Base-by-base conservation (phyloP, 192 early-diverging fungal genomes). In the Coemansia sp. region DNA sequence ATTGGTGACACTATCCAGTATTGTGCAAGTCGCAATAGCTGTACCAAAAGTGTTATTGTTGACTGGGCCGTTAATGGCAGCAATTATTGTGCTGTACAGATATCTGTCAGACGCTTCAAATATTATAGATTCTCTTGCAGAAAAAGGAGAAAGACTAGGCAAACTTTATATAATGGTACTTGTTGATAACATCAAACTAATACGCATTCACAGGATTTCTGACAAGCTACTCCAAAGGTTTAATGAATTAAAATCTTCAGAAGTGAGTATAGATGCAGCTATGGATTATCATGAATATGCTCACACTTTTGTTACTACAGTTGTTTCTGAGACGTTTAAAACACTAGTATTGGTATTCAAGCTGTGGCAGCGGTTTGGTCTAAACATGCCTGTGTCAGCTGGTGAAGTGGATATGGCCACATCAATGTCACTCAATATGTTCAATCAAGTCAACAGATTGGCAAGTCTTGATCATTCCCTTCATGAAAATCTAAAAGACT, bases 381-480 rank as follows among this genome's bases (percentile, higher is more conserved):
- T 24, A 17, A 11, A 31, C 1, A 44, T 24, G 5, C 14, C 38
- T 10, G 25, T 59, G 5, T 63, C 61, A 0, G 42, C 61, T 5
- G 61, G 67, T 11, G 47, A 70, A n/a, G 21, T 70, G 4, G 56
- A 70, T 21, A 48, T 48, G 1, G 25, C 23, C 10, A 59, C 25
- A 12, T 44, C 49, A 3, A 23, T 57, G 6, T 26, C 28, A 47
- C 11, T 60, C 2, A n/a, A 20, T 17, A 23, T 70, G 37, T 49
- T 55, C 31, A 4, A 20, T 18, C 48, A 18, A 14, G 3, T 40
- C 4, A 24, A n/a, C 4, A 0, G 1, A 4, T 17, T 58, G 9
- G 46, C 49, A 3, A 5, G 3, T 4, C 8, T 57, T 3, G 42
- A 64, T 8, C 0, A 5, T 42, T 3, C 60, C 61, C n/a, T 51